These are phyloP conservation scores for Leccinum pseudoinsigne DNA, from an alignment of 1,284 basidiomycete species.

Conservation along the genomic window DNA sequence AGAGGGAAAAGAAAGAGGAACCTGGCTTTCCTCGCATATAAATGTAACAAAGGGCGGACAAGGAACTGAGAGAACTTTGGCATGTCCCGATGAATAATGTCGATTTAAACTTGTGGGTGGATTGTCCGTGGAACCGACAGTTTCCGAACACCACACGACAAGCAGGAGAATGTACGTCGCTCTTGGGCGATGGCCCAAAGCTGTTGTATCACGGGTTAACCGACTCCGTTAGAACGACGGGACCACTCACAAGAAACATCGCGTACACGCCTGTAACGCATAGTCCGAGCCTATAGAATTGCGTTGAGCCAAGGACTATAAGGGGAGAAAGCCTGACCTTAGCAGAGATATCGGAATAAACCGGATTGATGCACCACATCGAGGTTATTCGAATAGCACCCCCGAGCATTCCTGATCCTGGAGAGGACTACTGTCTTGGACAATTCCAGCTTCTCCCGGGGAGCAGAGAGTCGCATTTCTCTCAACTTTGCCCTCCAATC, in stretches of 20 bases:
- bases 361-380: too few relatives aligned
- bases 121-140: constrained; percentile 66
- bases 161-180: constrained; percentile 58
- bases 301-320: background rate
- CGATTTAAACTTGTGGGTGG: constrained; percentile 82
- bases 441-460: constrained; percentile 46
- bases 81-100: constrained; percentile 86
- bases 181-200: constrained; percentile 94
- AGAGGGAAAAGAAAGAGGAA: constrained; percentile 50
- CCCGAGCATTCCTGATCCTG: constrained; percentile 63
- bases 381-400: constrained; percentile 57
- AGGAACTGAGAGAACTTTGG: constrained; percentile 80
- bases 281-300: constrained; percentile 48
- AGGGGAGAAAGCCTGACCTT: constrained; percentile 19
- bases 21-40: constrained; percentile 57
- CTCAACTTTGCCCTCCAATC: constrained; percentile 89
- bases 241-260: constrained; percentile 67
- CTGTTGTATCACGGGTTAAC: constrained; percentile 14
- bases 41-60: constrained; percentile 83
- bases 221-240: constrained; percentile 4
- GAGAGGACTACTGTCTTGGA: constrained; percentile 36
- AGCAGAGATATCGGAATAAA: constrained; percentile 26
- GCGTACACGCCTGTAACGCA: constrained; percentile 75
- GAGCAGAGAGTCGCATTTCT: constrained; percentile 91
- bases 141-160: background rate